These are phyloP conservation scores for Boletellus sp. DNA, from an alignment of 768 basidiomycete genomes.

Conservation along the genomic window DNA sequence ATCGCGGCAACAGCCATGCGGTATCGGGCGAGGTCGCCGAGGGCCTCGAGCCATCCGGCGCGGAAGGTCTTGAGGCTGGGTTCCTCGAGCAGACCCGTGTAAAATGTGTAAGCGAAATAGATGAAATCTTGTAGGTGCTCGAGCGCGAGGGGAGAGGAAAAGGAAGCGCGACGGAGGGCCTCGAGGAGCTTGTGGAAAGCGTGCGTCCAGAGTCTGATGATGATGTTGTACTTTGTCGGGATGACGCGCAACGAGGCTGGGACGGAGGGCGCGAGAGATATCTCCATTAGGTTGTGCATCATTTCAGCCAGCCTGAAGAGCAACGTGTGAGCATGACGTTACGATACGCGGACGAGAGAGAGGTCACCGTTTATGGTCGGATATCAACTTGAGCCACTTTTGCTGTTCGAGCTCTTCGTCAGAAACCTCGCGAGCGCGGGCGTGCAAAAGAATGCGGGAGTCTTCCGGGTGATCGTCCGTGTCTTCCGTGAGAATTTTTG, in stretches of 20 bases:
- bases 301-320: slow-evolving; percentile 77
- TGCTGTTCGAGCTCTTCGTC: slow-evolving; percentile 67
- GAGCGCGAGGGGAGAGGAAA: slow-evolving; percentile 58
- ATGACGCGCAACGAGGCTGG: slow-evolving; percentile 88
- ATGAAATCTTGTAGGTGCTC: slow-evolving; percentile 95
- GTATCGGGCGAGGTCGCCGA: slow-evolving; percentile 94
- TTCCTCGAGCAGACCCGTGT: slow-evolving; percentile 86
- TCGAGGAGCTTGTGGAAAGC: slow-evolving; percentile 90
- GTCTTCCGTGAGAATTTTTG: slow-evolving; percentile 63
- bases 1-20: slow-evolving; percentile 94
- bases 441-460: slow-evolving; percentile 34
- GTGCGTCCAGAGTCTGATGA: slow-evolving; percentile 87
- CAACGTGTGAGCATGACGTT: not conserved
- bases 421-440: slow-evolving; percentile 28
- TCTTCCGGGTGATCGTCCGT: slow-evolving; percentile 49
- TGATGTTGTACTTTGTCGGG: slow-evolving; percentile 93
- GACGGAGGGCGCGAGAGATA: slow-evolving; percentile 81
- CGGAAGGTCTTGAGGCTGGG: slow-evolving; percentile 65
- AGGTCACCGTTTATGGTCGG: slow-evolving; percentile 80
- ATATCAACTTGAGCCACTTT: slow-evolving; percentile 68
- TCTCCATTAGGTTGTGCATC: slow-evolving; percentile 82
- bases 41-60: slow-evolving; percentile 89
- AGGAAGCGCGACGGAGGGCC: slow-evolving; percentile 80
- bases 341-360: slow-evolving; percentile 1
- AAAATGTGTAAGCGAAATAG: slow-evolving; percentile 92